Base-by-base conservation (phyloP, 2,329 filamentous ascomycete genomes). In the Macrophomina pseudophaseolina region DNA sequence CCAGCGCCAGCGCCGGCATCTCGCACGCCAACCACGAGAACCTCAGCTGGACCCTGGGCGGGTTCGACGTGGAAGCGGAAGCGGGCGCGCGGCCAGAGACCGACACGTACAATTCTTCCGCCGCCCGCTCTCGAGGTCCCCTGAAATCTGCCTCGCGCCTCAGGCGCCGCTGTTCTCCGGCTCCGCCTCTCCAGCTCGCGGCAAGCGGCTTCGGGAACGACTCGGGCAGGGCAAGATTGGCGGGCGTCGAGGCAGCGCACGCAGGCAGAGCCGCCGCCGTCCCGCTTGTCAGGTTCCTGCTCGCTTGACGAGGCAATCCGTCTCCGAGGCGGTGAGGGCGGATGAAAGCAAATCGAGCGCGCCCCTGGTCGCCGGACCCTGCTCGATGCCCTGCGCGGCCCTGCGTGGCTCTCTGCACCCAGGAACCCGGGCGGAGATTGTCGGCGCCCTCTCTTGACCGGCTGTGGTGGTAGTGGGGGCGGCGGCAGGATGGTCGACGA, bases 151-250 rank as follows among this genome's bases (percentile, higher is more conserved):
- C 56, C 40, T 33, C 40, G 18, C 23, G 54, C 56, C 40, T 32
- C 48, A 54, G 62, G 62, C 48, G 54, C 62, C 6, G 23, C 12
- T 6, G 52, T n/a, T 30, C 42, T 11, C 6, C 42, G 30, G 33
- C 23, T 2, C 23, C 23, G 23, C 23, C 23, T 23, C 23, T 23
- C 23, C 23, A 23, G 23, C 23, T 23, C 4, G 46, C 48, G 60
- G 60, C 60, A 64, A 35, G 51, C 63, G 63, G 62, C 38, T 35
- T 65, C 63, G 63, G 63, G 51, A 56, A 38, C 63, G 63, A 56
- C 51, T 65, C 63, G 51, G 63, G 44, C 58, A 62, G 51, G 63
- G 44, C 58, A 62, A 49, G 58, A 60, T 48, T 60, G 56, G 32
- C 56, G 53, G 11, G 28, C 38, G 35, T 18, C 53, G 33, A 58